Percentiles rank a stretch among this genome's conserved stretches.
phyloP scores from a whole-genome alignment of 768 basidiomycete species.

The Collybiopsis luxurians region DNA sequence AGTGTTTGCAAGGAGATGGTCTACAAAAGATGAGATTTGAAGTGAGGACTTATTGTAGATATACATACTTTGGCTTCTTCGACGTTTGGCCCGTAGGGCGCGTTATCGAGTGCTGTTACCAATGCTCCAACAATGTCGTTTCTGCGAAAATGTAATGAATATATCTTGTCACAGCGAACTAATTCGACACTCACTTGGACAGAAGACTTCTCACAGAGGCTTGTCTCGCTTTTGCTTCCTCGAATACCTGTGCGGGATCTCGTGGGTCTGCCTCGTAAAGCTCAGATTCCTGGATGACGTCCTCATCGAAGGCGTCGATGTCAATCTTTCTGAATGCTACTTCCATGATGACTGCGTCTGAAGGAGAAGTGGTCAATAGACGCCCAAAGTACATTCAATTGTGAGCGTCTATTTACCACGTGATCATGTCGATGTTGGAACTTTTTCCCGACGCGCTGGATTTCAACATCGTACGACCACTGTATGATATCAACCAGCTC shows the following conservation, averaged over 20 bases:
- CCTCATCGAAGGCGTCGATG: constrained; percentile 92
- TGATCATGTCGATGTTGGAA: not conserved
- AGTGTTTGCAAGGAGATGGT: constrained; percentile 76
- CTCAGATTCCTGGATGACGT: constrained; percentile 79
- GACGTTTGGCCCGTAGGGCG: constrained; percentile 85
- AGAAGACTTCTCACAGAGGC: constrained; percentile 68
- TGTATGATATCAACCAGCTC: not conserved
- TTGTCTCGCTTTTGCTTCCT: constrained; percentile 76
- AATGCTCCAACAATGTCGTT: constrained; percentile 78
- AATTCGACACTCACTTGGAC: constrained; percentile 55
- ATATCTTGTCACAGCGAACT: not conserved
- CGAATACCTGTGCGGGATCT: constrained; percentile 67
- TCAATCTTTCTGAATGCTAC: constrained; percentile 82
- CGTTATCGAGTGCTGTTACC: constrained; percentile 63
- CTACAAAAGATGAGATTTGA: constrained; percentile 35
- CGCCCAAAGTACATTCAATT: not conserved
- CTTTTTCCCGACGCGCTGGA: not conserved
- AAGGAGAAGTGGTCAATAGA: not conserved
- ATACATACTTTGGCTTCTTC: constrained; percentile 85
- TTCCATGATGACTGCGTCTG: constrained; percentile 2
- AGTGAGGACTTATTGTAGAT: not conserved
- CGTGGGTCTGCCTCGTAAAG: constrained; percentile 86
- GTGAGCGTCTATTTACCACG: not conserved
- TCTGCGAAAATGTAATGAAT: constrained; percentile 34
- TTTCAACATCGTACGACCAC: constrained; percentile 5